Evolutionary conservation across 2,329 filamentous ascomycete genomes (phyloP).

Genomic region (Neofusicoccum laricinum): DNA sequence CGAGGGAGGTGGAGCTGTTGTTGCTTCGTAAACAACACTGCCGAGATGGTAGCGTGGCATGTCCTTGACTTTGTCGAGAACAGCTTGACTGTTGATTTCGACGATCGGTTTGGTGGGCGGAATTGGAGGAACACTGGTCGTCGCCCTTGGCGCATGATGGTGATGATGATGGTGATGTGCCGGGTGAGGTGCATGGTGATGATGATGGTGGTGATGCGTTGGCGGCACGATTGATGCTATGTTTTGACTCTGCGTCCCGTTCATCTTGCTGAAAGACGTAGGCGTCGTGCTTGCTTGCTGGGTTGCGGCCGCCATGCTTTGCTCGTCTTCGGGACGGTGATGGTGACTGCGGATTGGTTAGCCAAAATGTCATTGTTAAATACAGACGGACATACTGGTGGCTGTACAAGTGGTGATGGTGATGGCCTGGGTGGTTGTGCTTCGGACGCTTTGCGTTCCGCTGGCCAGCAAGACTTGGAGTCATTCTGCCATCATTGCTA

Average conservation of each 20-base stretch:
- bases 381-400: slow-evolving; percentile 47
- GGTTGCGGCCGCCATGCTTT: slow-evolving; percentile 22
- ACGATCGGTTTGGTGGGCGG: slow-evolving; percentile 10
- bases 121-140: background rate
- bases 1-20: slow-evolving; percentile 50
- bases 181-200: slow-evolving; percentile 34
- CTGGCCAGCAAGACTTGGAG: slow-evolving; percentile 55
- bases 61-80: slow-evolving; percentile 14
- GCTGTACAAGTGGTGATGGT: slow-evolving; percentile 55
- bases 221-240: slow-evolving; percentile 22
- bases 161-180: slow-evolving; percentile 40
- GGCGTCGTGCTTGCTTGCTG: slow-evolving; percentile 19
- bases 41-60: slow-evolving; percentile 70
- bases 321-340: slow-evolving; percentile 51
- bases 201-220: slow-evolving; percentile 35
- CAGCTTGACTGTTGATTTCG: slow-evolving; percentile 23
- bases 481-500: slow-evolving; percentile 59
- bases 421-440: slow-evolving; percentile 53
- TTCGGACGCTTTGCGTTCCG: slow-evolving; percentile 66
- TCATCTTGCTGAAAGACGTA: slow-evolving; percentile 22
- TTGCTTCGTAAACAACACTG: slow-evolving; percentile 75
- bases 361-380: slow-evolving; percentile 6
- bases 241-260: slow-evolving; percentile 22
- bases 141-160: slow-evolving; percentile 30
- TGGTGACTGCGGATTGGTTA: slow-evolving; percentile 52